phyloP scores from a whole-genome alignment of 257 asterid genomes.

The Scutellaria galericulata region DNA sequence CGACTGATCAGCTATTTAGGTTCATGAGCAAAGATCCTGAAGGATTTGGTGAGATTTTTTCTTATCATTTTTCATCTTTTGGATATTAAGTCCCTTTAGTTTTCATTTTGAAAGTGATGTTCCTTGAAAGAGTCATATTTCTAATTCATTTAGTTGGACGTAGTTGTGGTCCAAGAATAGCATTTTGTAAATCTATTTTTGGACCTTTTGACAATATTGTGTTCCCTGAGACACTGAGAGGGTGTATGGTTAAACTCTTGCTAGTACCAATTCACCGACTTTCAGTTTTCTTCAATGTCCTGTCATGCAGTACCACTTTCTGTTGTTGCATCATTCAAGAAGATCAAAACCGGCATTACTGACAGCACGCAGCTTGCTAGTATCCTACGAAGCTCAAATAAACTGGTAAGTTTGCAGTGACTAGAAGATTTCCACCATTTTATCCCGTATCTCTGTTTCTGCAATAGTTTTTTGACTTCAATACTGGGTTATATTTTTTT shows the following conservation, averaged over 20 bases:
- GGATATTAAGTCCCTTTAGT: neutral
- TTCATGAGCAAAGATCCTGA: slow-evolving; percentile 76
- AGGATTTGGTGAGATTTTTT: slow-evolving; percentile 65
- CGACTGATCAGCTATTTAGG: slow-evolving; percentile 71
- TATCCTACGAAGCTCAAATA: slow-evolving; percentile 65
- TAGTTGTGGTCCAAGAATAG: slow-evolving; percentile 8
- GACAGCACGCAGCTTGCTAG: slow-evolving; percentile 67
- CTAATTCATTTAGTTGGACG: slow-evolving; percentile 24
- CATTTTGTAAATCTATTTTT: neutral
- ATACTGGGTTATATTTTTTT: slow-evolving; percentile 23
- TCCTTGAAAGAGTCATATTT: slow-evolving; percentile 11
- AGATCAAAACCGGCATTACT: slow-evolving; percentile 62
- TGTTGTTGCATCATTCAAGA: slow-evolving; percentile 83
- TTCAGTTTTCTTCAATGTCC: slow-evolving; percentile 11
- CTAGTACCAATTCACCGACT: too few species aligned
- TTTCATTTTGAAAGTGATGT: slow-evolving; percentile 9
- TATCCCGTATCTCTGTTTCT: slow-evolving; percentile 16
- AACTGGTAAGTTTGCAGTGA: slow-evolving; percentile 54
- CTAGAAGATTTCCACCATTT: slow-evolving; percentile 7
- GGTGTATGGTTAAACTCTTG: too few species aligned
- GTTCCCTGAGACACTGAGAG: neutral
- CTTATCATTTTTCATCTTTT: slow-evolving; percentile 14
- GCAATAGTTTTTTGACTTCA: slow-evolving; percentile 11
- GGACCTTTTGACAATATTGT: neutral
- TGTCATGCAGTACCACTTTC: slow-evolving; percentile 72